phyloP scores from a whole-genome alignment of 108 stramenopile species.

The Asterionellopsis glacialis region DNA sequence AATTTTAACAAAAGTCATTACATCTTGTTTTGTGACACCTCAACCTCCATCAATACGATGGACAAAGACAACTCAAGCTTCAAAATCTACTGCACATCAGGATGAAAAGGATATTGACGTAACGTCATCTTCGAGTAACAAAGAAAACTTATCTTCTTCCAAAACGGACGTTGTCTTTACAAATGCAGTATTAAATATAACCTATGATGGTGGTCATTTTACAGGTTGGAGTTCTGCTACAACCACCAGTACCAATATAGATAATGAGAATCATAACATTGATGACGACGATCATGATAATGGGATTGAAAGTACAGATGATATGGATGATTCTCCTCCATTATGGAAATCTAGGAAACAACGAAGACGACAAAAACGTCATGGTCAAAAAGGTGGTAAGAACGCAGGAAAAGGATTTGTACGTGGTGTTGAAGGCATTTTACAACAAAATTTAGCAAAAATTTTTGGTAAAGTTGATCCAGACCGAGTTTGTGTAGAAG shows the following conservation, averaged over 20 bases:
- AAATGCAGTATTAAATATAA: constrained; percentile 39
- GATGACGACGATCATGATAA: neutral
- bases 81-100: no score
- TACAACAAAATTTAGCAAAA: constrained; percentile 54
- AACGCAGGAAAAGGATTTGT: constrained; percentile 13
- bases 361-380: constrained; percentile 2
- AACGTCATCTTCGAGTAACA: no score
- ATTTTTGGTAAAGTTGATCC: constrained; percentile 72
- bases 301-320: neutral
- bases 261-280: no score
- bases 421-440: constrained; percentile 32
- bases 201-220: constrained; percentile 71
- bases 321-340: neutral
- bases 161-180: no score
- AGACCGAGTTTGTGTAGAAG: constrained; percentile 54
- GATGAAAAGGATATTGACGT: no score
- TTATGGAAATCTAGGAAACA: constrained; percentile 1
- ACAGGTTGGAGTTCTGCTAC: constrained; percentile 71
- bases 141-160: no score
- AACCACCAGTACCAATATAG: constrained; percentile 5
- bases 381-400: neutral
- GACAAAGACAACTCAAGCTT: no score
- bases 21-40: no score
- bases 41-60: no score
- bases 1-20: no score